These are phyloP conservation scores for Zygoascus biomembranicola DNA, from an alignment of 805 yeast species.

Conservation along the genomic window DNA sequence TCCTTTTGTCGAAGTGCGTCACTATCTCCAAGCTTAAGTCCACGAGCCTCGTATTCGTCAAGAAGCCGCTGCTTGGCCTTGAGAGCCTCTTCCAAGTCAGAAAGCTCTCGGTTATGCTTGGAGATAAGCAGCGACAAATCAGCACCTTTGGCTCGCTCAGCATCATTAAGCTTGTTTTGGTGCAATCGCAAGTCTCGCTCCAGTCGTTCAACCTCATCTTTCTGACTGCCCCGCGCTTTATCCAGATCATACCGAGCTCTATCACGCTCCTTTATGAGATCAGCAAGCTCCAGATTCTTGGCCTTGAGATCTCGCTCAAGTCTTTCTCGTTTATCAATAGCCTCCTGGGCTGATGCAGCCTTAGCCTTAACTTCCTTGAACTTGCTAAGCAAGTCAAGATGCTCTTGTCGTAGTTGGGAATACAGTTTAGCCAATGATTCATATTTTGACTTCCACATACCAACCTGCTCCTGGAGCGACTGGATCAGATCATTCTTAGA, in stretches of 20 bases:
- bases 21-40: slow-evolving; percentile 24
- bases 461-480: slow-evolving; percentile 64
- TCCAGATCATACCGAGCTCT: slow-evolving; percentile 79
- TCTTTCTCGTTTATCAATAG: slow-evolving; percentile 73
- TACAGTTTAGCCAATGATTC: slow-evolving; percentile 84
- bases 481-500: slow-evolving; percentile 68
- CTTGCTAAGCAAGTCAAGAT: slow-evolving; percentile 65
- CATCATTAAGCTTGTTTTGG: slow-evolving; percentile 47
- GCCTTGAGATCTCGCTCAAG: slow-evolving; percentile 76
- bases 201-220: slow-evolving; percentile 55
- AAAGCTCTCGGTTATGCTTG: slow-evolving; percentile 57
- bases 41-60: slow-evolving; percentile 23
- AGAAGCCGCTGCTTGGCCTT: slow-evolving; percentile 27
- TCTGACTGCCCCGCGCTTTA: slow-evolving; percentile 54
- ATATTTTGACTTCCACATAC: slow-evolving; percentile 76
- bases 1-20: slow-evolving; percentile 56
- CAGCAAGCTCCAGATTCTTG: slow-evolving; percentile 81
- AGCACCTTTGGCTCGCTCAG: slow-evolving; percentile 55
- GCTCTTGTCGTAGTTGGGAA: slow-evolving; percentile 88
- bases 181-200: slow-evolving; percentile 57
- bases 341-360: slow-evolving; percentile 85
- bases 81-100: slow-evolving; percentile 37
- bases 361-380: slow-evolving; percentile 77
- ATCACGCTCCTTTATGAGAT: slow-evolving; percentile 81
- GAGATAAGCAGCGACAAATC: slow-evolving; percentile 52